A percentile compares a stretch with the other conserved stretches of the same genome.
phyloP scores from a whole-genome alignment of 2,329 filamentous ascomycete genomes.

The Fusarium kyushuense region DNA sequence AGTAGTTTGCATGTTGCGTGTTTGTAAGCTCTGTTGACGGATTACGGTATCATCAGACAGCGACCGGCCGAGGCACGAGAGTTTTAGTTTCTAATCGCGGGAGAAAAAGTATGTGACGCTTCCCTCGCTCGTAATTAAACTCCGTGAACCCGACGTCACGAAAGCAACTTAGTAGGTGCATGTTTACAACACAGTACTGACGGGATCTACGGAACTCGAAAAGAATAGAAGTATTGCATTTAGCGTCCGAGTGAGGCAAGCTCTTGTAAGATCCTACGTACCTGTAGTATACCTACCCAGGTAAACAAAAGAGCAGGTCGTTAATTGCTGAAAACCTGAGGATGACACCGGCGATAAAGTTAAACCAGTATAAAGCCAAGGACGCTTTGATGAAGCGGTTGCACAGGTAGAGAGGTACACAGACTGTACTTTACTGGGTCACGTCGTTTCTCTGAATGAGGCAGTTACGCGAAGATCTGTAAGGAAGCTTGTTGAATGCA shows the following conservation, averaged over 20 bases:
- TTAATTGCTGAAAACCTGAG: not conserved
- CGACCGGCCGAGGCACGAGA: conserved; percentile 3
- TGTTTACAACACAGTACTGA: not conserved
- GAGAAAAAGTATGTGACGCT: conserved; percentile 26
- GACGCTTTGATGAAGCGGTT: conserved; percentile 1
- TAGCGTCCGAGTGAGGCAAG: conserved; percentile 37
- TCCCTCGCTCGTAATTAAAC: conserved; percentile 40
- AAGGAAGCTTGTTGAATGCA: conserved; percentile 24
- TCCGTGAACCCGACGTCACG: conserved; percentile 44
- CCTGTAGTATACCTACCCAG: no score
- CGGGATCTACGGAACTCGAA: conserved; percentile 28
- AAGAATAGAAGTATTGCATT: conserved; percentile 1
- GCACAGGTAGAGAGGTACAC: conserved; percentile 23
- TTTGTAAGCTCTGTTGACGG: conserved; percentile 26
- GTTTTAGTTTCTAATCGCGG: conserved; percentile 1
- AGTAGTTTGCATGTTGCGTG: not conserved
- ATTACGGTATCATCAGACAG: conserved; percentile 4
- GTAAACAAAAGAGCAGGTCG: not conserved
- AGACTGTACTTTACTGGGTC: conserved; percentile 3
- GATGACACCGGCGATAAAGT: not conserved
- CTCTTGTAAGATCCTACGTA: not conserved
- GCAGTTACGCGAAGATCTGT: conserved; percentile 33
- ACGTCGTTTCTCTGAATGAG: conserved; percentile 22
- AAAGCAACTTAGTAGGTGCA: conserved; percentile 15
- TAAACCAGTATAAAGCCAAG: conserved; percentile 1